phyloP scores from a whole-genome alignment of 2,329 filamentous ascomycete species.

The Colletotrichum karsti region DNA sequence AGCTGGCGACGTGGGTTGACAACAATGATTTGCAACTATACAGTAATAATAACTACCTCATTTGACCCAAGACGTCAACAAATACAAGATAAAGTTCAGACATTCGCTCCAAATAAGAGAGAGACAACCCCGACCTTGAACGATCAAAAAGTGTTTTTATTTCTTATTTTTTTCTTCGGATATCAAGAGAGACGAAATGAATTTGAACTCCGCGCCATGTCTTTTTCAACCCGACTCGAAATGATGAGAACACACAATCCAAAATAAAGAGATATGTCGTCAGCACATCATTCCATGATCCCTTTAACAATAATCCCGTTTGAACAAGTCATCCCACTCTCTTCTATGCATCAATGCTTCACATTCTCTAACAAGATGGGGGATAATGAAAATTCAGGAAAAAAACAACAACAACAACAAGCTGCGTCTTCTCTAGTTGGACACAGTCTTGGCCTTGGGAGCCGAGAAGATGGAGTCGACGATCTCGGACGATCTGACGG shows the following conservation, averaged over 20 bases:
- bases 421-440: conserved; percentile 13
- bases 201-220: conserved; percentile 26
- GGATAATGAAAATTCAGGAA: neutral
- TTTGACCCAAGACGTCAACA: neutral
- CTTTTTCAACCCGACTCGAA: conserved; percentile 15
- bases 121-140: neutral
- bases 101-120: neutral
- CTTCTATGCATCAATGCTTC: neutral
- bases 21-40: conserved; percentile 35
- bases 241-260: neutral
- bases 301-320: neutral
- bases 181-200: neutral
- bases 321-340: neutral
- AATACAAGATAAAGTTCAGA: neutral
- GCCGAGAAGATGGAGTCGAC: conserved; percentile 74
- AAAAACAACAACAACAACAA: neutral
- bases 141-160: neutral
- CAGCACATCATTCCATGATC: neutral
- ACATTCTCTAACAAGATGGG: conserved; percentile 6
- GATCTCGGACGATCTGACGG: conserved; percentile 80
- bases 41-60: conserved; percentile 19
- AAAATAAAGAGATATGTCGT: conserved; percentile 6
- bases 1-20: conserved; percentile 47
- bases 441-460: conserved; percentile 17
- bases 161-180: neutral